Evolutionary conservation across 768 basidiomycete species (phyloP).

Genomic region (Suillus variegatus): DNA sequence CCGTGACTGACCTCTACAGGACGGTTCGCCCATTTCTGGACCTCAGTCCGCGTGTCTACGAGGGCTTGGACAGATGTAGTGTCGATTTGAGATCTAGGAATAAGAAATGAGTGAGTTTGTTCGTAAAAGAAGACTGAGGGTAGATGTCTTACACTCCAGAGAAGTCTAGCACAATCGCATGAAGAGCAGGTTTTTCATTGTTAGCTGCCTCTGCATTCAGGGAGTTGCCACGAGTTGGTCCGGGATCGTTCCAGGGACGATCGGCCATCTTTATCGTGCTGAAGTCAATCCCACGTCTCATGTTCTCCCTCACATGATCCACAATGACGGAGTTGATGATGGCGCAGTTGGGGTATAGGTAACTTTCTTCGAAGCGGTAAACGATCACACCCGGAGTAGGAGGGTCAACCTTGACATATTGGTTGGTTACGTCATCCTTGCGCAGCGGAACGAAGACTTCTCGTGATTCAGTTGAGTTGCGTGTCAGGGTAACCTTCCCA

Average conservation of each 20-base stretch:
- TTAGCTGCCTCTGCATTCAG: slow-evolving; percentile 48
- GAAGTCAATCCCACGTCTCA: slow-evolving; percentile 76
- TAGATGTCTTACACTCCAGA: slow-evolving; percentile 62
- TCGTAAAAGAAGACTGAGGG: not conserved
- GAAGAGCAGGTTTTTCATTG: slow-evolving; percentile 66
- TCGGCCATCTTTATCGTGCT: slow-evolving; percentile 59
- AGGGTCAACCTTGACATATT: slow-evolving; percentile 68
- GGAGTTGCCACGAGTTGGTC: slow-evolving; percentile 53
- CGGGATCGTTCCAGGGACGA: slow-evolving; percentile 94
- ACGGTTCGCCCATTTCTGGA: slow-evolving; percentile 86
- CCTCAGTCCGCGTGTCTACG: slow-evolving; percentile 81
- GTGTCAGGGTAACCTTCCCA: slow-evolving; percentile 69
- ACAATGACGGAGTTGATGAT: slow-evolving; percentile 71
- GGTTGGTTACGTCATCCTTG: slow-evolving; percentile 61
- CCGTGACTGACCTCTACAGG: slow-evolving; percentile 60
- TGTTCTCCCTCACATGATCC: slow-evolving; percentile 77
- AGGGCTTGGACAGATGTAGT: slow-evolving; percentile 90
- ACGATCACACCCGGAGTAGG: slow-evolving; percentile 87
- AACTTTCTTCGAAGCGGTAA: slow-evolving; percentile 91
- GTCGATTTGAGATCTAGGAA: slow-evolving; percentile 77
- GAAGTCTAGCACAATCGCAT: slow-evolving; percentile 92
- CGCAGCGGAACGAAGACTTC: slow-evolving; percentile 85
- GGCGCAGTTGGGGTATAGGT: slow-evolving; percentile 80
- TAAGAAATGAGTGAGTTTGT: slow-evolving; percentile 1
- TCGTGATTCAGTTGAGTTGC: slow-evolving; percentile 43